Base-by-base conservation (phyloP, 2,329 filamentous ascomycete species). In the Cercospora sp. region DNA sequence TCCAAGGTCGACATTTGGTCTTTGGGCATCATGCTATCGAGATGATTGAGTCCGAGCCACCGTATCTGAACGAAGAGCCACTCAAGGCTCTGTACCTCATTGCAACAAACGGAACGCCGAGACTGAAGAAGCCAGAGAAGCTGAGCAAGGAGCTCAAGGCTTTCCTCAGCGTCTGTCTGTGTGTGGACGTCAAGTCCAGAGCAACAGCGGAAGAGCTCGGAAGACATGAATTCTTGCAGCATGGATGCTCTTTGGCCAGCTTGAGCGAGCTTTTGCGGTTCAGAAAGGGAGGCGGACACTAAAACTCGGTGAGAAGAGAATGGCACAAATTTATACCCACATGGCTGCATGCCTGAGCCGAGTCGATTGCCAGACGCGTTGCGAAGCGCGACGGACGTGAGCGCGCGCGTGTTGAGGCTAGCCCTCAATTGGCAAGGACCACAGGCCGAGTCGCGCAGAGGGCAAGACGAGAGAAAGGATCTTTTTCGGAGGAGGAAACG, bases 1-100 rank as follows among this genome's bases (percentile, higher is more conserved):
- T 91, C 92, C 78, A 98, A 98, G 85, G 95, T 98, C 71, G 95
- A 99, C 78, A 97, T 98, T 78, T 99, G 95, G 95, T 97, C 94
- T 32, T 85, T 99, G 70, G 95, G 95, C 77, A 99, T 99, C 82
- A 99, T 98, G 95, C 95, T 26, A 98, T 99, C 77, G 95, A 99
- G 82, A 97, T 99, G 95, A 98, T 98, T 77, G 95, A 99, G 80
- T 97, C 93, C 18, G 95, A 99, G 81, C 95, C 95, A 5, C 95
- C 95, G 0, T 99, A 99, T 80, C 88, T 98, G 43, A 98, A 98
- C 81, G 95, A 98, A 81, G 94, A 98, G 81, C 95, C 95, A 0
- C 87, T 99, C 66, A 98, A 98, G 85, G 95, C 95, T 7, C 87
- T 99, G 58, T 99, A 97, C 80, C 87, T 99, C 70, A 99, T 99